A percentile compares a stretch with the other conserved stretches of the same genome.
These are phyloP conservation scores for Chlorella sp. DNA, from an alignment of 139 green algal genomes.

Conservation along the genomic window DNA sequence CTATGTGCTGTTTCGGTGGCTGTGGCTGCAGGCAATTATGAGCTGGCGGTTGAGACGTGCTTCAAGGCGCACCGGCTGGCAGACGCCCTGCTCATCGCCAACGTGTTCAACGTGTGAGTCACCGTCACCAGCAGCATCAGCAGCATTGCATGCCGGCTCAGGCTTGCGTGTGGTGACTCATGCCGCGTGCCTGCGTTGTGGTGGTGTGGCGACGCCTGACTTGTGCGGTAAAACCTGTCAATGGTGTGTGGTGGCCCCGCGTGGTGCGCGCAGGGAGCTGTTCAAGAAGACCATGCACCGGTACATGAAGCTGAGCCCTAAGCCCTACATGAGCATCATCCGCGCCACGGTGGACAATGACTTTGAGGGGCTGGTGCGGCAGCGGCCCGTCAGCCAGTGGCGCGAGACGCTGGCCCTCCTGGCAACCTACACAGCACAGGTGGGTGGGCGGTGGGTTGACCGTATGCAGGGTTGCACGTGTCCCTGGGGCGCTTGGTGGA, in stretches of 20 bases:
- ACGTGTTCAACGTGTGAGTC: constrained; percentile 34
- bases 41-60: constrained; percentile 77
- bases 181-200: no score
- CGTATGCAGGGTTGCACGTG: no score
- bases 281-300: constrained; percentile 52
- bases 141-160: no score
- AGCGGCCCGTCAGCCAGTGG: constrained; percentile 76
- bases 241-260: not conserved
- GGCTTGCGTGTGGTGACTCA: not conserved
- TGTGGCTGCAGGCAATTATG: constrained; percentile 68
- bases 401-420: constrained; percentile 92
- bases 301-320: constrained; percentile 73
- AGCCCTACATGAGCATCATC: constrained; percentile 67
- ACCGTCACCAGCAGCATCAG: not conserved
- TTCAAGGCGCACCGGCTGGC: constrained; percentile 75
- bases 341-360: constrained; percentile 58
- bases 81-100: constrained; percentile 90
- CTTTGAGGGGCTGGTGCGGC: constrained; percentile 69
- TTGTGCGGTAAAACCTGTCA: no score
- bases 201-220: no score
- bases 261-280: constrained; percentile 37
- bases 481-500: no score
- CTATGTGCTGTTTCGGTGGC: not conserved
- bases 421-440: constrained; percentile 69
- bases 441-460: no score